A percentile compares a stretch with the other conserved stretches of the same genome.
Conservation (phyloP, 805 yeast species). For the Schizosaccharomyces cryophilus region DNA sequence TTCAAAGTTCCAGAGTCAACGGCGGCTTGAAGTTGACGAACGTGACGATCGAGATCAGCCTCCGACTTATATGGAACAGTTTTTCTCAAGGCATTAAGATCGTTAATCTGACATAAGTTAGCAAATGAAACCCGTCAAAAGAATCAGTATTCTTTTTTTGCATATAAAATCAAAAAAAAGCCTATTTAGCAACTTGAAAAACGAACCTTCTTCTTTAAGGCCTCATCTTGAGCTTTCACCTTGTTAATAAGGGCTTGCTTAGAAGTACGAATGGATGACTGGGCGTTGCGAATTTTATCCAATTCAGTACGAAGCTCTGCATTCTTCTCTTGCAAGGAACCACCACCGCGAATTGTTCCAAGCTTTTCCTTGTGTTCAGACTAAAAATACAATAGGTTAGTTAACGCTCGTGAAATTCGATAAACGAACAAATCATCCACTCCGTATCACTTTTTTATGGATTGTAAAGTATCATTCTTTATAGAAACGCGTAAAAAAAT, state of each 20-base stretch:
- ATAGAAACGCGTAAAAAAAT: too few species aligned
- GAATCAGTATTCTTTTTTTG: too few species aligned
- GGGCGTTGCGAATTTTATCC: constrained; percentile 10
- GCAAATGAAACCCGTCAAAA: too few species aligned
- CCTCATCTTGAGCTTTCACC: constrained; percentile 9
- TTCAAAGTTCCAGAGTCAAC: constrained; percentile 59
- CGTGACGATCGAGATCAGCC: constrained; percentile 44
- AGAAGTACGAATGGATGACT: constrained; percentile 21
- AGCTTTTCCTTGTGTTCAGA: background rate
- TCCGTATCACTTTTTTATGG: too few species aligned
- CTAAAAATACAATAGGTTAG: background rate
- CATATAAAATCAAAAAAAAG: background rate
- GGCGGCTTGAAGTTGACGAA: constrained; percentile 36
- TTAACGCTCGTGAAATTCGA: background rate
- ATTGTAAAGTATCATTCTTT: too few species aligned
- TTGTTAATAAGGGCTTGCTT: constrained; percentile 13
- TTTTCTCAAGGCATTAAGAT: background rate
- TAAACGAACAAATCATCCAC: background rate
- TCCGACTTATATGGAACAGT: constrained; percentile 20
- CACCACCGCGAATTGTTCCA: background rate
- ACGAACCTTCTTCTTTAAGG: background rate
- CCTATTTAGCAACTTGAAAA: background rate
- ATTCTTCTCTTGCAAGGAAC: background rate
- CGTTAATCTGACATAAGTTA: background rate
- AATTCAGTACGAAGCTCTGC: constrained; percentile 8